These are phyloP conservation scores for Kokia cookei DNA, from an alignment of 441 rosid species.

Conservation along the genomic window DNA sequence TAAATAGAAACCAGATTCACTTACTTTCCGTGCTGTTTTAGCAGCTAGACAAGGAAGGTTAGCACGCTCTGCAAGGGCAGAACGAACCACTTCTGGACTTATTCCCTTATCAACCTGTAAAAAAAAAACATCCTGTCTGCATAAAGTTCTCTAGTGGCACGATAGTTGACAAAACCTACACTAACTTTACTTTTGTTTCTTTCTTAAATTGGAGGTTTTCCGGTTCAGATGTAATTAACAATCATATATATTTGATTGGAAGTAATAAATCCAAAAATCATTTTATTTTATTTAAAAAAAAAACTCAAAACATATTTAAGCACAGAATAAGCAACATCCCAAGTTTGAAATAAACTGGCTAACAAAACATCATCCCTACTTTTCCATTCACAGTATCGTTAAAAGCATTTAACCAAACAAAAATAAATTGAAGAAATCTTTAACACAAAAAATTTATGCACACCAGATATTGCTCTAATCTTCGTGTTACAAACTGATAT, in stretches of 20 bases:
- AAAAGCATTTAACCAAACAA: background rate
- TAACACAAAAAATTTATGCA: constrained; percentile 15
- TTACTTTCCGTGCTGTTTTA: constrained; percentile 70
- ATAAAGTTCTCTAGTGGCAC: background rate
- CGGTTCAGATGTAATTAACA: background rate
- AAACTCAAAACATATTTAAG: background rate
- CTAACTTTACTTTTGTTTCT: background rate
- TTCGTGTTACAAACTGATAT: constrained; percentile 75
- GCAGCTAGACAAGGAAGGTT: constrained; percentile 84
- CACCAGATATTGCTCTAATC: constrained; percentile 95
- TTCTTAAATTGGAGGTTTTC: background rate
- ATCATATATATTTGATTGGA: background rate
- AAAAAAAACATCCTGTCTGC: constrained; percentile 4
- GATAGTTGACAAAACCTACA: constrained; percentile 2
- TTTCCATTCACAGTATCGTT: background rate
- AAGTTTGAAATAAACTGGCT: background rate
- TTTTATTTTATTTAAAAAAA: background rate
- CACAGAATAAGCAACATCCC: background rate
- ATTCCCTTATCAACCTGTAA: constrained; percentile 79
- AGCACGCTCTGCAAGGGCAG: constrained; percentile 82
- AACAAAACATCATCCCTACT: background rate
- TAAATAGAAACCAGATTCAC: constrained; percentile 10
- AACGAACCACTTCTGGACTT: constrained; percentile 84
- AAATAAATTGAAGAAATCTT: background rate
- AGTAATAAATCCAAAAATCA: background rate